These are phyloP conservation scores for Licmophora abbreviata DNA, from an alignment of 108 stramenopile species.

Conservation along the genomic window DNA sequence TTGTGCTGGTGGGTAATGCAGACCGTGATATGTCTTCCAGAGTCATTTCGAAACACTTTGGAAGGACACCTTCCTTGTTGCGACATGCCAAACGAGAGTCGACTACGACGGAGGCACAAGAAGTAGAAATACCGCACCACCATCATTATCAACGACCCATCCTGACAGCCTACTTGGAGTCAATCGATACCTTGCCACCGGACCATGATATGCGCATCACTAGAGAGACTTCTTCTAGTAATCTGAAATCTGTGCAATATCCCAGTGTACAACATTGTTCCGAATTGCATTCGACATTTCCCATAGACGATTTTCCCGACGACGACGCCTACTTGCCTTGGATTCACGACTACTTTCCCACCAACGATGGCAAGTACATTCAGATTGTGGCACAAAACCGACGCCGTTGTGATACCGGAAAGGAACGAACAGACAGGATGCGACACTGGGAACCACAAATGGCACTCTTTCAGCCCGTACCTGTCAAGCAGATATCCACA, in stretches of 20 bases:
- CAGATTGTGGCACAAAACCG: conserved; percentile 57
- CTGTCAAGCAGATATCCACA: conserved; percentile 19
- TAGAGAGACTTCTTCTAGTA: background rate
- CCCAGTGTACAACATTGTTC: background rate
- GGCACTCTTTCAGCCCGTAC: conserved; percentile 54
- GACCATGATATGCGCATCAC: too few relatives aligned
- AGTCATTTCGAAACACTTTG: too few relatives aligned
- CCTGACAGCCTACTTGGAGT: background rate
- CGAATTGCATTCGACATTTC: conserved; percentile 11
- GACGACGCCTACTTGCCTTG: conserved; percentile 59
- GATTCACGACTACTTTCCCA: conserved; percentile 58
- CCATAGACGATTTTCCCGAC: conserved; percentile 51
- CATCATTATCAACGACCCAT: too few relatives aligned
- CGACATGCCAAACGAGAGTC: too few relatives aligned
- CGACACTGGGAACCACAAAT: conserved; percentile 64
- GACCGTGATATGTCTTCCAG: too few relatives aligned
- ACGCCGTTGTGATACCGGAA: conserved; percentile 57
- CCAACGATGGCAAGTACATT: conserved; percentile 18
- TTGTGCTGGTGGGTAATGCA: too few relatives aligned
- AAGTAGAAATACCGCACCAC: too few relatives aligned
- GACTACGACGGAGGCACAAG: too few relatives aligned
- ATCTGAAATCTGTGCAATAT: background rate
- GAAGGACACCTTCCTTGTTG: too few relatives aligned
- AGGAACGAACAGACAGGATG: conserved; percentile 24
- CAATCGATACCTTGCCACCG: background rate